Evolutionary conservation across 176 grass and related monocot genomes (phyloP).

Genomic region (Phoenix dactylifera): DNA sequence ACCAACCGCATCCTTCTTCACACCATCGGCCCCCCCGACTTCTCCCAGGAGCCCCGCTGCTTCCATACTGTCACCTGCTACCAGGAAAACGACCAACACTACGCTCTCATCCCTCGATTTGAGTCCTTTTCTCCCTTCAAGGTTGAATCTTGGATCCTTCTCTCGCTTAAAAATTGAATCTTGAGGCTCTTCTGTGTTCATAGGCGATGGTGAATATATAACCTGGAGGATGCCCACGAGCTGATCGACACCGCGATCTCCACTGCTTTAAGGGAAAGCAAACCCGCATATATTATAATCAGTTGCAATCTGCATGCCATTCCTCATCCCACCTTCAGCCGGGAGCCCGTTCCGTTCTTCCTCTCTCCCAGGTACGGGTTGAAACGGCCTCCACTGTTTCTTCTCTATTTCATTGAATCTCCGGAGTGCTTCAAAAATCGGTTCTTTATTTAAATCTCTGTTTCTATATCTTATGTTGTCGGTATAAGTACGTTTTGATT

Average conservation of each 20-base stretch:
- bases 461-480: no score
- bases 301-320: conserved; percentile 61
- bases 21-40: conserved; percentile 65
- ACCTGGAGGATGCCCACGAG: conserved; percentile 71
- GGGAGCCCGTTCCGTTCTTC: conserved; percentile 47
- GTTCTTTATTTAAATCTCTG: no score
- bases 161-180: background rate
- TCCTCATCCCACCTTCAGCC: conserved; percentile 47
- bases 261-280: conserved; percentile 66
- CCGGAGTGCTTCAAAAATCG: no score
- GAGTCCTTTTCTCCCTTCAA: background rate
- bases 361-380: conserved; percentile 36
- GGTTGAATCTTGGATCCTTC: background rate
- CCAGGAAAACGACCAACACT: conserved; percentile 29
- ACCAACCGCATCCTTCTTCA: conserved; percentile 62
- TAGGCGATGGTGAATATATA: conserved; percentile 51
- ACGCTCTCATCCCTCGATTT: background rate
- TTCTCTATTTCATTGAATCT: background rate
- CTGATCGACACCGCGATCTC: conserved; percentile 62
- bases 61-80: conserved; percentile 65
- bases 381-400: no score
- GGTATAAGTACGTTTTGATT: no score
- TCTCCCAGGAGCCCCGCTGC: conserved; percentile 71
- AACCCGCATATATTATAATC: conserved; percentile 73
- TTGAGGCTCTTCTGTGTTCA: background rate